Evolutionary conservation across 768 basidiomycete species (phyloP).

Genomic region (Cystofilobasidium capitatum): DNA sequence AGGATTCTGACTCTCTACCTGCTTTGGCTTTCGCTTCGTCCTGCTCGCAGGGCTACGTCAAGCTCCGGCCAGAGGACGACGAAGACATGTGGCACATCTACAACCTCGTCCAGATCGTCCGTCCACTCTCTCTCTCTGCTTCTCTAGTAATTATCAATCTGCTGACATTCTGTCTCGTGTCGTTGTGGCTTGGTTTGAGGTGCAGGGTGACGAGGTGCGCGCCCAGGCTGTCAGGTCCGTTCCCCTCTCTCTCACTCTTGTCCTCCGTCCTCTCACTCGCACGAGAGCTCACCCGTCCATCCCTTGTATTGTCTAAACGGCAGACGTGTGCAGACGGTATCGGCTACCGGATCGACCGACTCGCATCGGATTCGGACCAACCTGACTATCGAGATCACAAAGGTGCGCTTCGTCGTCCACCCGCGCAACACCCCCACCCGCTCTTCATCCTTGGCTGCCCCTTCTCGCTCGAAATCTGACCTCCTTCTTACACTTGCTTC

Average conservation of each 20-base stretch:
- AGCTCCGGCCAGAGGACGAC: slow-evolving; percentile 89
- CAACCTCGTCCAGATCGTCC: slow-evolving; percentile 75
- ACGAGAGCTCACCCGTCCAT: not conserved
- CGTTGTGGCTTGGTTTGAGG: not conserved
- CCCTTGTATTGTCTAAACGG: not conserved
- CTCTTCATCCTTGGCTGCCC: not conserved
- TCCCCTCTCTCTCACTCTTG: not conserved
- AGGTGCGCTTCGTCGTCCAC: slow-evolving; percentile 44
- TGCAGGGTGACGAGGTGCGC: slow-evolving; percentile 65
- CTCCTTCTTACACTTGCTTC: not conserved
- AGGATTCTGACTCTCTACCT: not conserved
- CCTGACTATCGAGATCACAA: slow-evolving; percentile 71
- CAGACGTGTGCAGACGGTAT: slow-evolving; percentile 79
- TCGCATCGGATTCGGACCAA: slow-evolving; percentile 77
- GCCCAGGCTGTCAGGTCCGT: slow-evolving; percentile 56
- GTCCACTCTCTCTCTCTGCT: slow-evolving; percentile 21
- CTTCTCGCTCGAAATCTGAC: no score
- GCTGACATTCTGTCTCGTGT: not conserved
- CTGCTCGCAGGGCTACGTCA: slow-evolving; percentile 67
- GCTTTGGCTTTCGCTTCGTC: not conserved
- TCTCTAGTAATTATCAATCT: no score
- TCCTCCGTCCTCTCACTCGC: not conserved
- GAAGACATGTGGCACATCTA: slow-evolving; percentile 99
- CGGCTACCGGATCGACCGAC: slow-evolving; percentile 85
- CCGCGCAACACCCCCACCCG: not conserved